These are phyloP conservation scores for Lasiosphaeris hirsuta DNA, from an alignment of 495 filamentous ascomycete genomes.

Conservation along the genomic window DNA sequence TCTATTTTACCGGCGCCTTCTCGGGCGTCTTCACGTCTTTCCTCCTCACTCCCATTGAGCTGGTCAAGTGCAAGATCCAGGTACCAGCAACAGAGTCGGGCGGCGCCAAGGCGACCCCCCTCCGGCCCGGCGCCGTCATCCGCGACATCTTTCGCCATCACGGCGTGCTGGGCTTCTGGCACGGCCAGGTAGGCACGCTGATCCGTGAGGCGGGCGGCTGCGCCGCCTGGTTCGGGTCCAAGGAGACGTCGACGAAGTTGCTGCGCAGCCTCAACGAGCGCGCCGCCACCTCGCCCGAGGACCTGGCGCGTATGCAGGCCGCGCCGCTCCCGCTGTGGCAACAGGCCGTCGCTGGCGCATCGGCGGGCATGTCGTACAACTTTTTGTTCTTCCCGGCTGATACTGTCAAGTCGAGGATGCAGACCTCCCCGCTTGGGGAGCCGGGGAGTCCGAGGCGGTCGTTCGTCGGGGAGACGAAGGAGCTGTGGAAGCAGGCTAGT, in stretches of 20 bases:
- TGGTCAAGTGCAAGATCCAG: slow-evolving; percentile 99
- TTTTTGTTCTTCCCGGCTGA: slow-evolving; percentile 96
- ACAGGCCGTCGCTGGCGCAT: slow-evolving; percentile 83
- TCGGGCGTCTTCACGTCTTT: slow-evolving; percentile 89
- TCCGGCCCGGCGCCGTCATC: slow-evolving; percentile 56
- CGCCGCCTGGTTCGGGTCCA: slow-evolving; percentile 92
- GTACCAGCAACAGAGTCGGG: slow-evolving; percentile 49
- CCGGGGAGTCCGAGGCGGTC: slow-evolving; percentile 43
- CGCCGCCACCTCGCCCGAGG: slow-evolving; percentile 25
- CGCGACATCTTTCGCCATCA: slow-evolving; percentile 73
- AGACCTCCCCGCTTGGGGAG: slow-evolving; percentile 70
- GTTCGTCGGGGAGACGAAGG: slow-evolving; percentile 65
- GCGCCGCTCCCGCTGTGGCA: slow-evolving; percentile 65
- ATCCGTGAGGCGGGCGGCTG: slow-evolving; percentile 91
- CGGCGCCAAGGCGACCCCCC: slow-evolving; percentile 17
- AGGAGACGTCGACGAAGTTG: slow-evolving; percentile 72
- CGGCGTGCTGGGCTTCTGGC: slow-evolving; percentile 87
- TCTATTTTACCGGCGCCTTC: slow-evolving; percentile 74
- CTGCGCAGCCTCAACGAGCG: slow-evolving; percentile 50
- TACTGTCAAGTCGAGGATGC: slow-evolving; percentile 94
- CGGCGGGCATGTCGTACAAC: slow-evolving; percentile 90
- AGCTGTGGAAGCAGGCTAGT: slow-evolving; percentile 77
- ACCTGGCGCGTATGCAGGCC: slow-evolving; percentile 28
- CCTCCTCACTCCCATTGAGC: slow-evolving; percentile 89
- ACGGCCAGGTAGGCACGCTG: slow-evolving; percentile 87